Conservation (phyloP, 495 filamentous ascomycete genomes). For the Elaphomyces granulatus region DNA sequence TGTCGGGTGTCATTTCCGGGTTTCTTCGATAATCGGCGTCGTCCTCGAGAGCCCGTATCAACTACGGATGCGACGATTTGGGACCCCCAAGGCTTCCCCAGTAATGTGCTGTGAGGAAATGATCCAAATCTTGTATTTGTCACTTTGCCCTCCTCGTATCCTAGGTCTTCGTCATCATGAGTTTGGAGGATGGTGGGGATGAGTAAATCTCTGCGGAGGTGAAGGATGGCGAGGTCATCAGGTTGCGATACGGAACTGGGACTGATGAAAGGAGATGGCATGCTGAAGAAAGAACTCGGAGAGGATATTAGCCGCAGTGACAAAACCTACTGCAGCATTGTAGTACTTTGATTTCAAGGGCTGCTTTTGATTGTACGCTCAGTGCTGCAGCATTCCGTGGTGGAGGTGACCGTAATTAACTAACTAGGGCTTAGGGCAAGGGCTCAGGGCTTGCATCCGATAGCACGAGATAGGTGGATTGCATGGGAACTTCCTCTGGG, state of each 20-base stretch:
- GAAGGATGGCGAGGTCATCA: constrained; percentile 56
- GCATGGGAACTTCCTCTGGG: too few relatives aligned
- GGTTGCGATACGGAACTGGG: constrained; percentile 41
- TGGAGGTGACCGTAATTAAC: neutral
- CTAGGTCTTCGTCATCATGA: constrained; percentile 47
- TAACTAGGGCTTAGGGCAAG: neutral
- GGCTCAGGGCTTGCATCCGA: neutral
- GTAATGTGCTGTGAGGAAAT: constrained; percentile 79
- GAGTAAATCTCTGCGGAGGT: constrained; percentile 70
- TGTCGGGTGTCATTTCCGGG: constrained; percentile 22
- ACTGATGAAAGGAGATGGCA: constrained; percentile 57
- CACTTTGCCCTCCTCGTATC: constrained; percentile 69
- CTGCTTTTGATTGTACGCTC: neutral
- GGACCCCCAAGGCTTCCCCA: constrained; percentile 73
- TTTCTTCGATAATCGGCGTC: constrained; percentile 25
- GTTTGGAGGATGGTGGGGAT: constrained; percentile 56
- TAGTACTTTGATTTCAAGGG: neutral
- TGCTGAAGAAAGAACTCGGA: constrained; percentile 3
- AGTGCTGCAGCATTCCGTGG: neutral
- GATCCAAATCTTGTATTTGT: constrained; percentile 90
- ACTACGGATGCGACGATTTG: constrained; percentile 83
- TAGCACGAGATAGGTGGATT: too few relatives aligned
- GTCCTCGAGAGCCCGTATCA: constrained; percentile 69
- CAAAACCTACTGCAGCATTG: too few relatives aligned
- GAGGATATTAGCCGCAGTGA: neutral